A percentile compares a stretch with the other conserved stretches of the same genome.
phyloP scores from a whole-genome alignment of 1,284 basidiomycete genomes.

The Tilletia walkeri region DNA sequence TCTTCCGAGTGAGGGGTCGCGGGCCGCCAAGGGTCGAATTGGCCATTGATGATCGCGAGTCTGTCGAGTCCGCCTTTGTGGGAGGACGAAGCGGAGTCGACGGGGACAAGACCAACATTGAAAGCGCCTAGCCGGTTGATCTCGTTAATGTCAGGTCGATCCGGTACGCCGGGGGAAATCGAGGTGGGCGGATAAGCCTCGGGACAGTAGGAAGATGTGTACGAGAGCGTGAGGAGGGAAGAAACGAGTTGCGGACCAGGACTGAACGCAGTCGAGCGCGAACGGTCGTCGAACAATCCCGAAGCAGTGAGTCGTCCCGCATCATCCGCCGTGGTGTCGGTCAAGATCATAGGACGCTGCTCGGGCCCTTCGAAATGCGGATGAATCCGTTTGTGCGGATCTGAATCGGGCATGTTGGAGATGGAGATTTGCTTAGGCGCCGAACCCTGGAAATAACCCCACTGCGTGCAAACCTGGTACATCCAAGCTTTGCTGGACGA shows the following conservation, averaged over 20 bases:
- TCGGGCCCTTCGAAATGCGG: neutral
- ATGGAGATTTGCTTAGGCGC: neutral
- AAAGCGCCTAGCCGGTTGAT: conserved; percentile 64
- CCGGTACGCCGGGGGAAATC: conserved; percentile 67
- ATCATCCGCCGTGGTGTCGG: neutral
- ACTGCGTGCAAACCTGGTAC: conserved; percentile 71
- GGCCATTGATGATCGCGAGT: conserved; percentile 81
- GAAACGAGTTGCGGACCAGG: conserved; percentile 68
- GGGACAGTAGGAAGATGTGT: conserved; percentile 75
- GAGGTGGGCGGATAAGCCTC: conserved; percentile 78
- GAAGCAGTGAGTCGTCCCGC: conserved; percentile 26
- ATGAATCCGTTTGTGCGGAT: neutral
- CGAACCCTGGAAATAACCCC: conserved; percentile 74
- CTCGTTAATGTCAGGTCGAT: conserved; percentile 71
- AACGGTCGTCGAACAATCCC: conserved; percentile 21
- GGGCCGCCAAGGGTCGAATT: conserved; percentile 82
- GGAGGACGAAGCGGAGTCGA: neutral
- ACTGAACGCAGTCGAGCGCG: conserved; percentile 28
- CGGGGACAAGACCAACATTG: conserved; percentile 60
- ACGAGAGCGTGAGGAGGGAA: conserved; percentile 70
- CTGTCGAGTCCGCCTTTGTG: conserved; percentile 64
- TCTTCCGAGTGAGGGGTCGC: conserved; percentile 75
- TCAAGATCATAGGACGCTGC: neutral
- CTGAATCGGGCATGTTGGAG: neutral
- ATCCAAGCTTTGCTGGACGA: conserved; percentile 81